phyloP scores from a whole-genome alignment of 257 asterid genomes.

The Salvia hispanica region DNA sequence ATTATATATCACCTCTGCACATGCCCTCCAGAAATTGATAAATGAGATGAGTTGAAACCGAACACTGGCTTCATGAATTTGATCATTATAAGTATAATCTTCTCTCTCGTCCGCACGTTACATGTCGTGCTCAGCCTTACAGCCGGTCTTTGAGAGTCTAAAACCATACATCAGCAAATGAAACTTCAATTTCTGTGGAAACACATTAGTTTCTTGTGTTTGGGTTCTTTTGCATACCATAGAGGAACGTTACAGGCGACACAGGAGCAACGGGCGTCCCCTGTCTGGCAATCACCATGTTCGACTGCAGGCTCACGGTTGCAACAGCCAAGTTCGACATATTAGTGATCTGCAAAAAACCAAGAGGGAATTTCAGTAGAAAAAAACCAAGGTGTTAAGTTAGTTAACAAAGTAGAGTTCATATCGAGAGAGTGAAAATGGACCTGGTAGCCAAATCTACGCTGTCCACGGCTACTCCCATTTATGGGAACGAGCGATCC shows the following conservation, averaged over 20 bases:
- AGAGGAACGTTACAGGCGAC: constrained; percentile 79
- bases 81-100: constrained; percentile 54
- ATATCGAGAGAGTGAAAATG: constrained; percentile 14
- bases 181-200: neutral
- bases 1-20: constrained; percentile 53
- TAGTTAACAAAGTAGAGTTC: neutral
- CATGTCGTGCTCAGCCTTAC: constrained; percentile 78
- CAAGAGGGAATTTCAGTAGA: constrained; percentile 26
- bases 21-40: constrained; percentile 68
- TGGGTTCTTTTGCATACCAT: constrained; percentile 52
- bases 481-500: constrained; percentile 68
- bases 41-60: constrained; percentile 73
- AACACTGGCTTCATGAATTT: constrained; percentile 81
- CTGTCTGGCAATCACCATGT: constrained; percentile 61
- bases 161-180: constrained; percentile 26
- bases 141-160: constrained; percentile 76
- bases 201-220: neutral
- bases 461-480: constrained; percentile 65
- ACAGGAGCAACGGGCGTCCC: constrained; percentile 81
- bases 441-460: constrained; percentile 94
- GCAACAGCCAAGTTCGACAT: constrained; percentile 60
- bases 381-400: neutral
- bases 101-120: constrained; percentile 59
- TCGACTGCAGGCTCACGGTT: constrained; percentile 66
- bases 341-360: constrained; percentile 53